A percentile compares a stretch with the other conserved stretches of the same genome.
These are phyloP conservation scores for Syzygium oleosum DNA, from an alignment of 345 rosid species.

Conservation along the genomic window DNA sequence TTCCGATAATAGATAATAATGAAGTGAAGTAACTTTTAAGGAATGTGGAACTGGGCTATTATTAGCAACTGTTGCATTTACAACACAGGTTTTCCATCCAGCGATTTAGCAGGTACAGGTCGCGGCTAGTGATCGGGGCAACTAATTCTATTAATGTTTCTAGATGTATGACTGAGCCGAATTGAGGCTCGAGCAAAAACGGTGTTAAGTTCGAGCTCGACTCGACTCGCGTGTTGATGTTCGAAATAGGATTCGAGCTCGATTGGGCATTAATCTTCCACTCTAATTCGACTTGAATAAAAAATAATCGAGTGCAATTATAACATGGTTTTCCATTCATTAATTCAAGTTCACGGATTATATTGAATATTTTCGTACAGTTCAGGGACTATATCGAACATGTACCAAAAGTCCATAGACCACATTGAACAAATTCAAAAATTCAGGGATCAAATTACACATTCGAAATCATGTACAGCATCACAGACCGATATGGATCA, in stretches of 20 bases:
- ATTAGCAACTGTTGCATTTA: not conserved
- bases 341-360: too few relatives aligned
- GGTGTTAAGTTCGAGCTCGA: not conserved
- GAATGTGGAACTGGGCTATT: not conserved
- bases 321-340: too few relatives aligned
- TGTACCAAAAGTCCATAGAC: too few relatives aligned
- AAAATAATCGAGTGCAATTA: not conserved
- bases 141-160: not conserved
- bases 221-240: rapidly evolving
- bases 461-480: too few relatives aligned
- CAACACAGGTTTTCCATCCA: not conserved
- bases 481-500: not conserved
- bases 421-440: too few relatives aligned
- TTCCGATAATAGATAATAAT: not conserved
- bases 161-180: not conserved
- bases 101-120: not conserved
- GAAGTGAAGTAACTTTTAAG: not conserved
- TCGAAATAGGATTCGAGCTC: not conserved
- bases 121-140: not conserved
- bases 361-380: too few relatives aligned
- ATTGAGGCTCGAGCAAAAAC: not conserved
- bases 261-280: not conserved
- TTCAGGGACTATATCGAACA: too few relatives aligned
- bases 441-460: too few relatives aligned
- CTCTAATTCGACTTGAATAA: not conserved